Base-by-base conservation (phyloP, 177 flowering plant genomes). In the Vitis hybrid region DNA sequence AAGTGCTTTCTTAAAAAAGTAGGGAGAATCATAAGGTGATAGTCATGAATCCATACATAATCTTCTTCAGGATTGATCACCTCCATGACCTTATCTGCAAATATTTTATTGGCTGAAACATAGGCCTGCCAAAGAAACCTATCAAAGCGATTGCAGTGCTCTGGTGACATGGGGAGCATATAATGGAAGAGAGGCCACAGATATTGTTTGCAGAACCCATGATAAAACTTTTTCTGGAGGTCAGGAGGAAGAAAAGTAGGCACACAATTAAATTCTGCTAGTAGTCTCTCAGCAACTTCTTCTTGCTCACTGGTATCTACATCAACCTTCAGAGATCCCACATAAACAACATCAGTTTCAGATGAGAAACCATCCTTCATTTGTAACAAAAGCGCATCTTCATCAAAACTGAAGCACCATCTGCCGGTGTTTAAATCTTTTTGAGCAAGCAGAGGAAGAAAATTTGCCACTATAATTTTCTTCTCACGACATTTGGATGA, bases 161-260 rank as follows among this genome's bases (percentile, higher is more conserved):
- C 81, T 0, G 74, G 71, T 65, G 72, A 75, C 64, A 84, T 71
- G 10, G 88, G 88, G 19, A 84, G 64, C 85, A 80, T 82, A 72
- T 79, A 80, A 68, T 84, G 88, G 30, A 84, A 79, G 48, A 84
- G 84, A 1, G 84, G 84, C 88, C 88, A 84, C 60, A 84, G 64
- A 24, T 84, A 63, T 9, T 84, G 81, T 79, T 84, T 84, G 59
- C 88, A 82, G 51, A 84, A 84, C 16, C 86, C 86, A 62, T 80
- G 73, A 52, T 82, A 84, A 57, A 62, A 84, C 52, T 66, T 76
- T 54, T 72, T 64, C 10, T 78, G 78, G 32, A 81, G 61, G 4
- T 83, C 84, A 10, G 77, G 68, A 46, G 83, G 81, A 35, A 85
- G 73, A 66, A 83, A 85, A 18, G 88, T 80, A 6, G 88, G 85